These are phyloP conservation scores for Tetradesmus obliquus DNA, from an alignment of 139 green algal species.

Conservation along the genomic window DNA sequence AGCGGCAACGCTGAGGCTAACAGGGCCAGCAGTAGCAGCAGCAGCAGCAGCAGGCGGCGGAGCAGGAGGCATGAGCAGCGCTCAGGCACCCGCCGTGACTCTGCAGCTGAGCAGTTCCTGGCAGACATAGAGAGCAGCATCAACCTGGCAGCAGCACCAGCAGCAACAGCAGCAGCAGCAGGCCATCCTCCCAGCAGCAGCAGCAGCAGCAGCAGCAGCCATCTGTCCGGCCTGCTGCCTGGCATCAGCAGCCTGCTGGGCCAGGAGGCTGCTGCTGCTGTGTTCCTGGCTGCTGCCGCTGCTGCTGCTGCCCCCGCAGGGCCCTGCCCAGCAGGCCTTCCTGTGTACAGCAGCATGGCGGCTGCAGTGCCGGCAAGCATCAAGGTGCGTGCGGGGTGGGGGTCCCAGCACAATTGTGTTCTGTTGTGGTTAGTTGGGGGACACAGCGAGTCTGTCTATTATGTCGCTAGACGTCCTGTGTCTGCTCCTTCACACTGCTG, in stretches of 20 bases:
- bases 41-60: background rate
- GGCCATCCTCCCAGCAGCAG: background rate
- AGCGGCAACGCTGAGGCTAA: background rate
- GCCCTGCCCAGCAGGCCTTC: background rate
- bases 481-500: background rate
- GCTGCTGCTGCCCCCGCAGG: background rate
- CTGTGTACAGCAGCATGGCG: background rate
- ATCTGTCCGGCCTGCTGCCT: background rate
- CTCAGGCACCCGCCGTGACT: background rate
- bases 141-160: background rate
- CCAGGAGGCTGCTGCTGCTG: background rate
- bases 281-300: conserved; percentile 19
- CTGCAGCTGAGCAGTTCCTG: background rate
- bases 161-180: background rate
- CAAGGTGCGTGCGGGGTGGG: background rate
- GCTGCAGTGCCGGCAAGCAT: background rate
- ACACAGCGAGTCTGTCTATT: too few relatives aligned
- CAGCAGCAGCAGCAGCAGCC: conserved; percentile 5
- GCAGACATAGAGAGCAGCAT: background rate
- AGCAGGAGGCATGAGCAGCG: background rate
- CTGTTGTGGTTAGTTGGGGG: background rate
- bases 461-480: too few relatives aligned
- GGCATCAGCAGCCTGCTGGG: background rate
- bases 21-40: background rate
- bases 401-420: too few relatives aligned